These are phyloP conservation scores for Coemansia sp. DNA, from an alignment of 192 early-diverging fungal species.

Conservation along the genomic window DNA sequence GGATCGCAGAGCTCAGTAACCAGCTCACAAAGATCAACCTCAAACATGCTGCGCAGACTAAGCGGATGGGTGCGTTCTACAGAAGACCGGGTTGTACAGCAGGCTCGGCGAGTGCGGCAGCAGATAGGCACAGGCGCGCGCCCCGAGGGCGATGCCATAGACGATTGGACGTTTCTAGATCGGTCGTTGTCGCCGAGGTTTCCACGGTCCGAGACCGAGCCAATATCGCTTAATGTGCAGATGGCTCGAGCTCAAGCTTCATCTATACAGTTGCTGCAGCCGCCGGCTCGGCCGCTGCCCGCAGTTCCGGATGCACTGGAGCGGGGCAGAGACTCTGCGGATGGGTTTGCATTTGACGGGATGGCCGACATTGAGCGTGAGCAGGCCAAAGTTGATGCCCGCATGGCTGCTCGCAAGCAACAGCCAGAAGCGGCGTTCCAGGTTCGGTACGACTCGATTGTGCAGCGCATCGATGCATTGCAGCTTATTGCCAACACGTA, in stretches of 20 bases:
- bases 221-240: neutral
- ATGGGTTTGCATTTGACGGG: constrained; percentile 47
- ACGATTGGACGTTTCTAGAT: constrained; percentile 52
- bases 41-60: constrained; percentile 29
- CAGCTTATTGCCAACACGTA: constrained; percentile 51
- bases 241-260: constrained; percentile 2
- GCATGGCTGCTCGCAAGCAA: constrained; percentile 11
- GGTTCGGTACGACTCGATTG: constrained; percentile 24
- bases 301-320: constrained; percentile 1
- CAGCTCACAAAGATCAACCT: constrained; percentile 17
- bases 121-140: neutral
- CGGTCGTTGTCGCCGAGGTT: constrained; percentile 4
- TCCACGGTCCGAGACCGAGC: neutral
- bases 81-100: constrained; percentile 18
- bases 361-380: constrained; percentile 49
- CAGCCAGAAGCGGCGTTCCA: constrained; percentile 8
- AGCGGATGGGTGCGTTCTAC: constrained; percentile 43
- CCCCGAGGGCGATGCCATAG: constrained; percentile 7
- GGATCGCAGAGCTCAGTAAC: neutral
- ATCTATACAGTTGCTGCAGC: neutral
- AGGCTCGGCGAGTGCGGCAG: constrained; percentile 20
- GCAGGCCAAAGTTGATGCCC: constrained; percentile 33
- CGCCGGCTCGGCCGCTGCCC: constrained; percentile 7
- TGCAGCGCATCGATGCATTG: constrained; percentile 35
- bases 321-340: constrained; percentile 13